Evolutionary conservation across 164 flowering plant species (phyloP), one percentile per base, ranked within the genome.

Genomic region (Tetracentron sinense): DNA sequence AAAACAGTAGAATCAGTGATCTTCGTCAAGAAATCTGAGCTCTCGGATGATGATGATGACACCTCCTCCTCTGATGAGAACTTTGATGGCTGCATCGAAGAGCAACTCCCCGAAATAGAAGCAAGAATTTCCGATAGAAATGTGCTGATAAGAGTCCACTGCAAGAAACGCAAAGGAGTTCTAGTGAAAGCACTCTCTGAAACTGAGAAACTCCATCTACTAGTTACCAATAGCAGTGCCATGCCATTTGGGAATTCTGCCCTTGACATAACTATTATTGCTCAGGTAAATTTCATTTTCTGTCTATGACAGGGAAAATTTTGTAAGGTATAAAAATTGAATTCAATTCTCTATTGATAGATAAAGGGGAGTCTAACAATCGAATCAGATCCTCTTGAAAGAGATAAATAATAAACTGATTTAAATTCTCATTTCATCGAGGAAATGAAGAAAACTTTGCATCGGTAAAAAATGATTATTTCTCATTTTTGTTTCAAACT

Each of bases 1-100:
- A 87, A 72, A 54, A 74, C 74, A 4, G 72, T 74, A 51, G 91
- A 90, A 67, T 83, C 97, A 0, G 91, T 79, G 54, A 85, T 14
- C 69, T 28, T 42, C 42, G 63, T 70, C 25, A 82, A 73, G 70
- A 75, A 61, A 35, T 61, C 69, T 54, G 55, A 49, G n/a, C 5
- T 71, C 26, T 54, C 33, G 1, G 27, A 42, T 4, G 77, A 69
- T 15, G n/a, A n/a, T n/a, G 74, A 76, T 49, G 73, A 69, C 27
- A 17, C 55, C 8, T 74, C 77, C 42, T 75, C 81, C 4, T 52
- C 56, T 0, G 80, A 73, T 46, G 77, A 70, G 44, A 73, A 69
- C 58, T 64, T 47, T 0, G 53, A 53, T 7, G 29, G 53, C 19
- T 20, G 42, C 14, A 56, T 51, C 10, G 53, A 68, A 16, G 65